Base-by-base conservation (phyloP, 2,329 filamentous ascomycete species). In the Dothideomycetidae sp. region DNA sequence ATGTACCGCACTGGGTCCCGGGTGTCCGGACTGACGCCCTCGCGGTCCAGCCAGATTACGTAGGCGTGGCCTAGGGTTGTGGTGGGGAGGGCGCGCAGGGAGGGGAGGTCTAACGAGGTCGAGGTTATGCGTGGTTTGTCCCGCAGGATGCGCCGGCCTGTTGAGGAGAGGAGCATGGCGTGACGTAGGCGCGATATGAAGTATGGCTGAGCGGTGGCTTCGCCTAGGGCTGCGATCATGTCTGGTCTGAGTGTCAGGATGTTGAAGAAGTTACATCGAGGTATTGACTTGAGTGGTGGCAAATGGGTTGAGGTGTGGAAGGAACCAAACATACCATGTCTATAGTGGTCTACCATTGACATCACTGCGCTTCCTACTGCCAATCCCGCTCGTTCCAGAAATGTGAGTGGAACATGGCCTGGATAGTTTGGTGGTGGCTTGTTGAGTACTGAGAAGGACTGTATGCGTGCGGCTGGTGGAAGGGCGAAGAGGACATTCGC, bases 11-110 rank as follows among this genome's bases (percentile, higher is more conserved):
- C 90, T 2, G 60, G 57, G 29, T 78, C 67, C 31, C 90, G 75
- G 5, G 88, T 93, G 58, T 98, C 90, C 1, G 90, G 90, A 5
- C 81, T 81, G 10, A 98, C 88, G 43, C 83, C 82, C 59, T 98
- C 90, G 31, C 81, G 73, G 59, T 94, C 85, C n/a, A 96, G 70
- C 88, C 90, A 98, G 37, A 67, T 70, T 5, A 78, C 81, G 60
- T 96, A 98, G 35, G 79, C 76, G 31, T 73, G 71, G 15, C 90
- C 90, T 7, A 98, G 75, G 2, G 74, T 80, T 53, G 78, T 79
- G 9, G 67, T 56, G 1, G 83, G 81, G 7, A 94, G 65, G 2
- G 66, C 56, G 39, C 86, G 81, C 21, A 98, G 75, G 42, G 71
- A 66, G 2, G 73, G 63, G 14, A 93, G 66, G 41, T 75, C 72